phyloP scores from a whole-genome alignment of 805 yeast genomes.

The Starmerella apis region DNA sequence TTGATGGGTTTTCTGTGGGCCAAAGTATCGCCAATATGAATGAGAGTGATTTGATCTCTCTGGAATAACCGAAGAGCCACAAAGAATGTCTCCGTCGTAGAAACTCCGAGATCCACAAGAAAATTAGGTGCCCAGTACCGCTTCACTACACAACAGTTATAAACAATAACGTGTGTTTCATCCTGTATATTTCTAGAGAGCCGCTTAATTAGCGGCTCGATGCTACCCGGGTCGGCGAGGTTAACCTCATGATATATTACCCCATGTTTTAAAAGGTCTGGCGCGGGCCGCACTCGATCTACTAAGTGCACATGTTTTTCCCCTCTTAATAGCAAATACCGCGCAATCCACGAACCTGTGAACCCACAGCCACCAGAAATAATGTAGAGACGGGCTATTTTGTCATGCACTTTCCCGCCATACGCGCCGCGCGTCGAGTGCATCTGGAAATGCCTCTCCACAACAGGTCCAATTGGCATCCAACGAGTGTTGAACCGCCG shows the following conservation, averaged over 20 bases:
- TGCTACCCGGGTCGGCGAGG: slow-evolving; percentile 10
- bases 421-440: slow-evolving; percentile 22
- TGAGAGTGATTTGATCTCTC: slow-evolving; percentile 10
- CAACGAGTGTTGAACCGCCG: slow-evolving; percentile 8
- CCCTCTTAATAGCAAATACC: slow-evolving; percentile 27
- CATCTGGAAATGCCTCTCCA: slow-evolving; percentile 5
- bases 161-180: slow-evolving; percentile 18
- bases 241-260: slow-evolving; percentile 19
- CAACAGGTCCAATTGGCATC: slow-evolving; percentile 12
- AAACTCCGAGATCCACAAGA: slow-evolving; percentile 28
- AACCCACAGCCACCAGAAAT: slow-evolving; percentile 30
- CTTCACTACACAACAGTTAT: slow-evolving; percentile 24
- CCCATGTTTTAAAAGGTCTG: slow-evolving; percentile 26
- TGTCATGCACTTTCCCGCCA: slow-evolving; percentile 8
- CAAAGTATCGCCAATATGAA: slow-evolving; percentile 25
- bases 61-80: slow-evolving; percentile 16
- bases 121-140: slow-evolving; percentile 29
- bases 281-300: slow-evolving; percentile 25
- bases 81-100: slow-evolving; percentile 20
- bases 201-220: slow-evolving; percentile 17
- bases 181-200: slow-evolving; percentile 7
- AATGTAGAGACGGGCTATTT: slow-evolving; percentile 21
- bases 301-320: slow-evolving; percentile 23
- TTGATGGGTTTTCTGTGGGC: slow-evolving; percentile 22
- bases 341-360: slow-evolving; percentile 29